Conservation (phyloP, 768 basidiomycete species). For the Leccinum sublutescens region DNA sequence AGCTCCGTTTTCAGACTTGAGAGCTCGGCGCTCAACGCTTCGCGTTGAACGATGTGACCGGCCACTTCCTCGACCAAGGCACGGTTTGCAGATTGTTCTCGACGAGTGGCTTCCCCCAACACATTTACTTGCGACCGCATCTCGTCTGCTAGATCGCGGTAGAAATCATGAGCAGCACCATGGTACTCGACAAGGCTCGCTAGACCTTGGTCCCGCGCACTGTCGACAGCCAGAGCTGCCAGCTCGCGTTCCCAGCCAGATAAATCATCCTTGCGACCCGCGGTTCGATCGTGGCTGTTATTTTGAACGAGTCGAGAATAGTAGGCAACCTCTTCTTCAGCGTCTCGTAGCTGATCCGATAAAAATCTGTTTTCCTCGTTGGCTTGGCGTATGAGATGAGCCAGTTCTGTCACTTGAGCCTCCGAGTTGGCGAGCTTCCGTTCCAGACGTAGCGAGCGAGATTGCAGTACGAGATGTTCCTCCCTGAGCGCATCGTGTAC, state of each 20-base stretch:
- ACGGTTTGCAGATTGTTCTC: conserved; percentile 20
- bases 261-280: conserved; percentile 1
- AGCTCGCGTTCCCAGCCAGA: conserved; percentile 19
- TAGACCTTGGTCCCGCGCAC: conserved; percentile 10
- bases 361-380: conserved; percentile 50
- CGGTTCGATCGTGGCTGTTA: background rate
- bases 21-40: conserved; percentile 43
- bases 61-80: conserved; percentile 37
- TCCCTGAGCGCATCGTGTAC: conserved; percentile 40
- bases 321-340: conserved; percentile 17
- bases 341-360: conserved; percentile 15
- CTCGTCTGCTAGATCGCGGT: conserved; percentile 36
- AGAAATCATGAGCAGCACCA: conserved; percentile 35
- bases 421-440: conserved; percentile 70
- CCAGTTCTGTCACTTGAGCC: conserved; percentile 63
- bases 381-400: conserved; percentile 56
- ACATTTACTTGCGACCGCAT: conserved; percentile 22
- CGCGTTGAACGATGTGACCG: conserved; percentile 39
- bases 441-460: conserved; percentile 53
- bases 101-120: conserved; percentile 9
- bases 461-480: conserved; percentile 38
- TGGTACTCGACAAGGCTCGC: conserved; percentile 14
- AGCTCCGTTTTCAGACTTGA: conserved; percentile 41
- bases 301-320: conserved; percentile 14
- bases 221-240: conserved; percentile 18